Base-by-base conservation (phyloP, 2,329 filamentous ascomycete genomes). In the Aspergillus sp. region DNA sequence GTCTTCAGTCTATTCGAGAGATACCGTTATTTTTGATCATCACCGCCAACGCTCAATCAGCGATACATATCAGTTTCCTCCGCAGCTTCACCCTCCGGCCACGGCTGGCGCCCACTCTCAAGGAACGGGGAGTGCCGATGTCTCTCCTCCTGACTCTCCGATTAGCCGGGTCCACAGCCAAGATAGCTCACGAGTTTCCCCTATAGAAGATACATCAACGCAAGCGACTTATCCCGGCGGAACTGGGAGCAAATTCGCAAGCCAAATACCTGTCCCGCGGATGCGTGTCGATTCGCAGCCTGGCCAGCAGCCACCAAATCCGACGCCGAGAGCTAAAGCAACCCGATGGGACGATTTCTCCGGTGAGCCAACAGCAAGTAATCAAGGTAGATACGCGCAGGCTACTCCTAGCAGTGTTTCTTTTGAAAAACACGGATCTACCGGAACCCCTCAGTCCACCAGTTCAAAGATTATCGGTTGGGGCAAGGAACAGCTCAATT, bases 331-430 rank as follows among this genome's bases (percentile, higher is more conserved):
- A 40, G 41, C 12, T 17, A 22, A 58, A 50, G 44, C 56, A 41
- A 70, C 71, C n/a, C 63, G 63, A 64, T 89, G 86, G 86, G 86
- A 90, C 73, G 82, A 83, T 48, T 84, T 83, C 68, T 87, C 87
- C 3, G 87, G 86, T 8, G 87, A 89, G 66, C 83, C 85, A 40
- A 87, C 84, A 5, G 81, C 78, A n/a, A 82, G 77, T 54, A 73
- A 80, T 19, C 80, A 76, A 48, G 85, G 86, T 13, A 83, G 80
- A 57, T 76, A 82, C 24, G 81, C 81, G 40, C 83, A 84, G 59
- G 80, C 83, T 24, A 83, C 81, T 59, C 83, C 86, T 17, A 80
- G 81, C 33, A 64, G 59, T 42, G 56, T 64, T 7, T 64, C 58
- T 33, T 70, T 70, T n/a, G 62, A 69, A 30, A 62, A 57, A 4